These are phyloP conservation scores for Amoebophrya sp. DNA, from an alignment of 169 alveolate species.

Conservation along the genomic window DNA sequence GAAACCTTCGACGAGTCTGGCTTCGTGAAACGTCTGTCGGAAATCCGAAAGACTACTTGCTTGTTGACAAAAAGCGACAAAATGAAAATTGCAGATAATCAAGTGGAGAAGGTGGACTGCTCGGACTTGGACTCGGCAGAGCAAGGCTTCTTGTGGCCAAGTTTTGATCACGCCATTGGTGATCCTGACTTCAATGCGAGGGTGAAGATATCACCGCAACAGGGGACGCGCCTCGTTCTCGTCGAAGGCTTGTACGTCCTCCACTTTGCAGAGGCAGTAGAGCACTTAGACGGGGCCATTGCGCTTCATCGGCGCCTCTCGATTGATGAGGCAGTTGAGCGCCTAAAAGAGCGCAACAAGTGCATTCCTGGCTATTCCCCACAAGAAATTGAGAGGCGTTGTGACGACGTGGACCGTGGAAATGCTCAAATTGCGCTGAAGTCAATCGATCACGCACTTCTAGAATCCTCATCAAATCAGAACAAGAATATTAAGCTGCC, in stretches of 20 bases:
- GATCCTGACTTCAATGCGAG: too few relatives aligned
- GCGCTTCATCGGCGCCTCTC: neutral
- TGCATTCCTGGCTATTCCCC: neutral
- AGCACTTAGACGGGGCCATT: neutral
- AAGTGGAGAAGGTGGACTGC: too few relatives aligned
- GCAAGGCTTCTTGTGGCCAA: too few relatives aligned
- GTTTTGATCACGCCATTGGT: neutral
- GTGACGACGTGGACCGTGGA: neutral
- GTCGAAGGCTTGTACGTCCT: neutral
- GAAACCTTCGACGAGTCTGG: neutral
- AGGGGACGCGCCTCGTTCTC: neutral
- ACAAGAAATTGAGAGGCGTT: neutral
- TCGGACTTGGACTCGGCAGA: too few relatives aligned
- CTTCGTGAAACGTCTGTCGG: neutral
- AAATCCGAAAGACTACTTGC: neutral
- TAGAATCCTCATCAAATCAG: too few relatives aligned
- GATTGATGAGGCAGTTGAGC: neutral
- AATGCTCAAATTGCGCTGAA: neutral
- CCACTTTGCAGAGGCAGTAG: neutral
- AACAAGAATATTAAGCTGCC: too few relatives aligned
- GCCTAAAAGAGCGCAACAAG: neutral
- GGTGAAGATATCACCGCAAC: neutral
- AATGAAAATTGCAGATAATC: too few relatives aligned
- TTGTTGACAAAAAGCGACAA: too few relatives aligned
- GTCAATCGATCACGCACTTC: too few relatives aligned